phyloP scores from a whole-genome alignment of 116 monocot genomes.

The Phalaenopsis hybrid region DNA sequence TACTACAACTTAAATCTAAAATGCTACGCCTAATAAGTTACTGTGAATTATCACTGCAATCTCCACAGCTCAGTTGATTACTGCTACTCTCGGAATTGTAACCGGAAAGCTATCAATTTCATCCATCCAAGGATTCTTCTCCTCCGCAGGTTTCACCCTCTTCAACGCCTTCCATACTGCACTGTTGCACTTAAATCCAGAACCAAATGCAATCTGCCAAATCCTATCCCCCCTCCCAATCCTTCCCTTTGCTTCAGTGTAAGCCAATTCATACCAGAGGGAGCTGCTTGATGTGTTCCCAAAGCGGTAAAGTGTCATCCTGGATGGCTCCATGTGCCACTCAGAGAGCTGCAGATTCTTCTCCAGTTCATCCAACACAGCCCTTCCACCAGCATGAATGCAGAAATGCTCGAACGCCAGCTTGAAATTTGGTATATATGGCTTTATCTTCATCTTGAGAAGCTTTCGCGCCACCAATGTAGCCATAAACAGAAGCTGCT shows the following conservation, averaged over 20 bases:
- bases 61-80: background rate
- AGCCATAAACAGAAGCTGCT: conserved; percentile 33
- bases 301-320: conserved; percentile 34
- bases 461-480: conserved; percentile 26
- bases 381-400: conserved; percentile 37
- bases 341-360: conserved; percentile 28
- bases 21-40: background rate
- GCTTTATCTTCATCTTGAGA: conserved; percentile 40
- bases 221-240: conserved; percentile 25
- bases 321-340: conserved; percentile 41
- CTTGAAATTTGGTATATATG: conserved; percentile 50
- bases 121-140: conserved; percentile 20
- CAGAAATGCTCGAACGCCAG: conserved; percentile 49
- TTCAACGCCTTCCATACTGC: conserved; percentile 37
- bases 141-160: conserved; percentile 6
- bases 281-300: conserved; percentile 51
- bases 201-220: conserved; percentile 50
- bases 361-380: conserved; percentile 41
- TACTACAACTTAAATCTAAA: background rate
- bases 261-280: conserved; percentile 43
- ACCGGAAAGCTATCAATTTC: conserved; percentile 19
- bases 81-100: conserved; percentile 15
- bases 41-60: background rate
- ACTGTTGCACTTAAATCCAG: conserved; percentile 51
- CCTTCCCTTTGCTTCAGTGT: conserved; percentile 38